These are phyloP conservation scores for Juglanconis juglandina DNA, from an alignment of 2,329 filamentous ascomycete genomes.

Conservation along the genomic window DNA sequence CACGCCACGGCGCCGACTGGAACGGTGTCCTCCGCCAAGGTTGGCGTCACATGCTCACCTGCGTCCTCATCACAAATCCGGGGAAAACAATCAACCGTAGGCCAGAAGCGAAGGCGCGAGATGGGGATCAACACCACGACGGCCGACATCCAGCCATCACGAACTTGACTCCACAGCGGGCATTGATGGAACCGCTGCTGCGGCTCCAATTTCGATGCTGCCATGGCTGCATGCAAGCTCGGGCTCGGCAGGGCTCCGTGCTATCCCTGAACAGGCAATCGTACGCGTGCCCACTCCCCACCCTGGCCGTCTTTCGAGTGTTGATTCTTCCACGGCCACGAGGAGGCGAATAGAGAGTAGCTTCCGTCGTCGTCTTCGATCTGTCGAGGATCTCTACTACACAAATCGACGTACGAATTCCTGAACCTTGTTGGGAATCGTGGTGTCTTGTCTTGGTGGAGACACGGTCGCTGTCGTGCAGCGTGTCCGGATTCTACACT, in stretches of 20 bases:
- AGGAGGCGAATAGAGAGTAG: too few relatives aligned
- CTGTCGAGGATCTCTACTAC: too few relatives aligned
- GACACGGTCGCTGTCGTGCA: too few relatives aligned
- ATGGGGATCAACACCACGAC: conserved; percentile 8
- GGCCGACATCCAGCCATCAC: background rate
- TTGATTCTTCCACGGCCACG: too few relatives aligned
- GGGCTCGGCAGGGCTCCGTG: conserved; percentile 10
- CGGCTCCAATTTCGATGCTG: background rate
- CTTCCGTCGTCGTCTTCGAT: too few relatives aligned
- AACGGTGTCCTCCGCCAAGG: background rate
- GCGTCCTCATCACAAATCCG: background rate
- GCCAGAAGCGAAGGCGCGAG: background rate
- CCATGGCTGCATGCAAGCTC: background rate
- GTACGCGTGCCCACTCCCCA: conserved; percentile 12
- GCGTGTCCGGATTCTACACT: too few relatives aligned
- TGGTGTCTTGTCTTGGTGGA: too few relatives aligned
- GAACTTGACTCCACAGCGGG: background rate
- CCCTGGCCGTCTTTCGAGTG: too few relatives aligned
- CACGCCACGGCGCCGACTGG: too few relatives aligned
- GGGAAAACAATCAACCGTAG: conserved; percentile 6
- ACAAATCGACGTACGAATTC: too few relatives aligned
- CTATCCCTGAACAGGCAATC: conserved; percentile 16
- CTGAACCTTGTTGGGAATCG: too few relatives aligned
- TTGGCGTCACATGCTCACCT: background rate
- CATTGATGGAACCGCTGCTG: background rate